A percentile compares a stretch with the other conserved stretches of the same genome.
These are phyloP conservation scores for Silene noctiflora DNA, from an alignment of 179 eudicot genomes.

Conservation along the genomic window DNA sequence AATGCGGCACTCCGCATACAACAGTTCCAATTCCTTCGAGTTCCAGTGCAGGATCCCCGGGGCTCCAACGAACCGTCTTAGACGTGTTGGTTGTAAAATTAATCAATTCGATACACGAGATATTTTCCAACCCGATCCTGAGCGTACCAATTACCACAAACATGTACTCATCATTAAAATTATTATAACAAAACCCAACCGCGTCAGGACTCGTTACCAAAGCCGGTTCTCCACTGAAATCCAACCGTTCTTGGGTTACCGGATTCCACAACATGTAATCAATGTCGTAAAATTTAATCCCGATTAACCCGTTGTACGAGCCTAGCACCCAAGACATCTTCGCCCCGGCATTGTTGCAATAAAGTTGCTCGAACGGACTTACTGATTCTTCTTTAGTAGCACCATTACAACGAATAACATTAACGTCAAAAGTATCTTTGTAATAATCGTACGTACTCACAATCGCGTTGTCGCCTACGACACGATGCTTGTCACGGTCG, in stretches of 20 bases:
- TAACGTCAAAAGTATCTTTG: neutral
- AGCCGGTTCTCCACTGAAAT: neutral
- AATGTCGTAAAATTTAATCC: neutral
- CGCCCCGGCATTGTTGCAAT: neutral
- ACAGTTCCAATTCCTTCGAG: neutral
- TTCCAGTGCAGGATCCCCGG: neutral
- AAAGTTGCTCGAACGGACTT: neutral
- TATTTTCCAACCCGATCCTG: neutral
- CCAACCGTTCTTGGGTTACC: neutral
- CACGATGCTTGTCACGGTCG: neutral
- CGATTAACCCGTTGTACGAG: constrained; percentile 1
- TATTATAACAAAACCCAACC: neutral
- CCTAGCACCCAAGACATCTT: neutral
- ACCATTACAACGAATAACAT: neutral
- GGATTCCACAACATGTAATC: neutral
- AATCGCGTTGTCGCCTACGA: neutral
- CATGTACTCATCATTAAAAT: neutral
- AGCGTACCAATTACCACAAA: neutral
- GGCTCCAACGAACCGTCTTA: neutral
- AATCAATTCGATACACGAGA: neutral
- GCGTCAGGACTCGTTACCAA: neutral
- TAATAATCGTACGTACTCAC: neutral
- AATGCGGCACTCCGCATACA: constrained; percentile 13
- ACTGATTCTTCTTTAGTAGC: neutral
- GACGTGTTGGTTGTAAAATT: neutral